Evolutionary conservation across 345 rosid genomes (phyloP), one percentile per base, ranked within the genome.

Genomic region (Populus deltoides): DNA sequence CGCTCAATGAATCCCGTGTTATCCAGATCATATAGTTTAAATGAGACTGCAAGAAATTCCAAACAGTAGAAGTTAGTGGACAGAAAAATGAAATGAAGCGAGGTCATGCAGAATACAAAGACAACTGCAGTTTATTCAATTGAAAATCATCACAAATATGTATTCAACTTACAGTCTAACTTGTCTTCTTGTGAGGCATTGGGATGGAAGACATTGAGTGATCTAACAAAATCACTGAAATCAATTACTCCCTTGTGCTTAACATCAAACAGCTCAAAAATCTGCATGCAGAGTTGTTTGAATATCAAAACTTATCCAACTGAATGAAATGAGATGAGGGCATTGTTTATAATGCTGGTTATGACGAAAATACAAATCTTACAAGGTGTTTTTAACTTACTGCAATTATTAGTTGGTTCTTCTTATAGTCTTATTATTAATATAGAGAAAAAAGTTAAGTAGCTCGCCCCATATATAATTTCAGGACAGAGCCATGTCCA

Each of bases 1-100:
- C 99, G 97, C 89, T 90, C 98, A 65, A 97, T 97, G 82, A 86
- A 97, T 81, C 99, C 99, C 0, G 97, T 89, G 63, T 86, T 86
- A 76, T 94, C 93, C 90, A 94, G 78, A 84, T 97, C 98, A 81
- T 97, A 97, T 80, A 94, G 94, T 88, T 90, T 92, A 86, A 97
- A 97, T 63, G 95, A 88, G 88, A 92, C 98, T 97, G 97, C 89
- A 83, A 68, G 71, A 12, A 53, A 78, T 75, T 45, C n/a, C 61
- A 79, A 68, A 78, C 36, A 27, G 4, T 10, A 72, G 5, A 38
- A 7, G 22, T 53, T 74, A 78, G 73, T 8, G 12, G 35, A 69
- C 29, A 49, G 36, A 18, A 68, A 27, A 33, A 7, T 41, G 8
- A 35, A 66, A 27, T 41, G 27, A 27, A 25, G 4, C 0, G 25